Conservation (phyloP, 106 monocot species). For the Platanthera guangdongensis region DNA sequence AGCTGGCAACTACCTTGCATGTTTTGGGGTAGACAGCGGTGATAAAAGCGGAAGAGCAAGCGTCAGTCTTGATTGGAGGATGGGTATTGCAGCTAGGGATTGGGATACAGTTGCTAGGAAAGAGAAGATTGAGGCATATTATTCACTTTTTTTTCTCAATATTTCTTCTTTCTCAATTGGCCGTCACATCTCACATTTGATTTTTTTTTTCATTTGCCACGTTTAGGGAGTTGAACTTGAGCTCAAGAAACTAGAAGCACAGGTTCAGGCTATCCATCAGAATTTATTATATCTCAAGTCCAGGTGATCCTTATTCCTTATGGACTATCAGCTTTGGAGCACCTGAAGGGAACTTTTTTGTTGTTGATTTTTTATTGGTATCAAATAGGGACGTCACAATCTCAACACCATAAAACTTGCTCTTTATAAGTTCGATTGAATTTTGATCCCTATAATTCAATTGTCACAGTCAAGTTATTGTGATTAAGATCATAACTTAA, state of each 20-base stretch:
- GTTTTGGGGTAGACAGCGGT: constrained; percentile 61
- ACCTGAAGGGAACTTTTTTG: not conserved
- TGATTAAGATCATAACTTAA: too few species aligned
- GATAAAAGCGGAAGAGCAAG: constrained; percentile 36
- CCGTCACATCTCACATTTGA: not conserved
- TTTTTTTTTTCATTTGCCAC: not conserved
- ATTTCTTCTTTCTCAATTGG: not conserved
- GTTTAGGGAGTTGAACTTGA: constrained; percentile 81
- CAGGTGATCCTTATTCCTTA: constrained; percentile 22
- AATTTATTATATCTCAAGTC: constrained; percentile 65
- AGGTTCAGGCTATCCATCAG: constrained; percentile 76
- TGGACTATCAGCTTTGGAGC: not conserved
- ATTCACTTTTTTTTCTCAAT: not conserved
- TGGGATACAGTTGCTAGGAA: constrained; percentile 90
- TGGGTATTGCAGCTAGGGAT: constrained; percentile 80
- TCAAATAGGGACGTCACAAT: too few species aligned
- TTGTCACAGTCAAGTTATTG: too few species aligned
- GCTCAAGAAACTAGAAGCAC: constrained; percentile 57
- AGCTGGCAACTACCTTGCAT: constrained; percentile 77
- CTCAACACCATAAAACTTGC: too few species aligned
- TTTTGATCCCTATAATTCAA: not conserved
- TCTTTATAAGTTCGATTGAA: not conserved
- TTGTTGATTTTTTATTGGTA: not conserved
- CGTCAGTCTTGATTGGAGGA: constrained; percentile 71
- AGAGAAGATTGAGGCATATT: constrained; percentile 74